Evolutionary conservation across 768 basidiomycete genomes (phyloP), one percentile per base, ranked within the genome.

Genomic region (Tricholoma matsutake): DNA sequence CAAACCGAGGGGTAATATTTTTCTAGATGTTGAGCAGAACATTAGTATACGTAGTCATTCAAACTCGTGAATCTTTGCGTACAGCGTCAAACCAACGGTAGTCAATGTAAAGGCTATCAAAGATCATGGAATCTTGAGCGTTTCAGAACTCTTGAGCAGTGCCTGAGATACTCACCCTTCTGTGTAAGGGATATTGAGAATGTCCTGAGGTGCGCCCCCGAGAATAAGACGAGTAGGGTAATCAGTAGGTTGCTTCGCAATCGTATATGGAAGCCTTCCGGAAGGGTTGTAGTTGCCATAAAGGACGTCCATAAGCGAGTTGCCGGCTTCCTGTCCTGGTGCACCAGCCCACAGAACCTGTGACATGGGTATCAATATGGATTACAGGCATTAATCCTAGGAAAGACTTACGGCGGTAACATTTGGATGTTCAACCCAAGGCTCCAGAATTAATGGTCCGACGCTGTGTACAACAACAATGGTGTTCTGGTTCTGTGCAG

Each of bases 1-100:
- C 91, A 68, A 86, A 94, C 37, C 90, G 89, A 3, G 92, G 92
- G 0, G 79, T 80, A 63, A 93, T 91, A 63, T 87, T 83, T 72
- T 83, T 76, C 83, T 88, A 34, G 31, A 57, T 22, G 39, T 52
- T 14, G 34, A 56, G n/a, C 31, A 73, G 31, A 72, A 35, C 32
- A 14, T 34, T 20, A 63, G 55, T 54, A 53, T 39, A 32, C 52
- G 16, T 22, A 11, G 57, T 16, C 13, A 10, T 22, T 3, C 1
- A 16, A 0, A 72, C 47, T 16, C 13, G 47, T 13, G 10, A 72
- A 11, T 61, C 65, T 37, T 69, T 67, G 72, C 85, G 74, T 59
- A 86, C 81, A 58, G 86, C 80, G 58, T 90, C 88, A 63, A 90
- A 89, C 72, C 83, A 80, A 10, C 87, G 80, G 66, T 92, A 91